Percentiles rank a stretch among this genome's conserved stretches.
These are phyloP conservation scores for Onygenales sp. DNA, from an alignment of 2,329 filamentous ascomycete genomes.

Conservation along the genomic window DNA sequence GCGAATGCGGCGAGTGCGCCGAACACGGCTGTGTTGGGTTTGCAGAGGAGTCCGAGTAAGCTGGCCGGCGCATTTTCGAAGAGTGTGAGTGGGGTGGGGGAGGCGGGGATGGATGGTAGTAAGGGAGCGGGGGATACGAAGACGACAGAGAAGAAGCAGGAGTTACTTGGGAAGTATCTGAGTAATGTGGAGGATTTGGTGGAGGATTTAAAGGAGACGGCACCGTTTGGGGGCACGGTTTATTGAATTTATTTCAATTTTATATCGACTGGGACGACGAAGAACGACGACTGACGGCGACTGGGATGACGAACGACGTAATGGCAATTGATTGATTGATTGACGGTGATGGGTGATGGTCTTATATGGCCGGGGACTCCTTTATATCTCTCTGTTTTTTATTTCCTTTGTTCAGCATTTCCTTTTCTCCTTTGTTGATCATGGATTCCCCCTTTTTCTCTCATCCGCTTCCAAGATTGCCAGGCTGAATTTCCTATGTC, in stretches of 20 bases:
- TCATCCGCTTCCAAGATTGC: no score
- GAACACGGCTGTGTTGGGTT: constrained; percentile 35
- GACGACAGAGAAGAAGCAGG: constrained; percentile 73
- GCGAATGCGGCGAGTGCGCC: constrained; percentile 20
- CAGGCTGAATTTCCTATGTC: no score
- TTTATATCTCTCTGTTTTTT: no score
- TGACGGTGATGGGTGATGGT: no score
- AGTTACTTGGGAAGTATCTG: constrained; percentile 64
- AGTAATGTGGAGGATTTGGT: constrained; percentile 78
- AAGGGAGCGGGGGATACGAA: constrained; percentile 36
- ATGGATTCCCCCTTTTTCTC: no score
- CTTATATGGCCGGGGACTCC: no score
- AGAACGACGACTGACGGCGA: no score
- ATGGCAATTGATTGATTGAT: neutral
- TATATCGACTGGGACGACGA: neutral
- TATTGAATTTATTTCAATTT: constrained; percentile 16
- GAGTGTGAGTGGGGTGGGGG: constrained; percentile 23
- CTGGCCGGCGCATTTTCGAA: constrained; percentile 48
- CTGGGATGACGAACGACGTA: neutral
- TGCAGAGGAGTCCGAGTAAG: constrained; percentile 62
- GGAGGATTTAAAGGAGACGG: constrained; percentile 69
- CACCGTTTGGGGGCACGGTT: constrained; percentile 55
- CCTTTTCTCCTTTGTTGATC: no score
- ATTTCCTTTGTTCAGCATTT: no score
- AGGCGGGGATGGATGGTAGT: constrained; percentile 18